Conservation (phyloP, 371 early-diverging fungal species). For the Dentiscutata heterogama region DNA sequence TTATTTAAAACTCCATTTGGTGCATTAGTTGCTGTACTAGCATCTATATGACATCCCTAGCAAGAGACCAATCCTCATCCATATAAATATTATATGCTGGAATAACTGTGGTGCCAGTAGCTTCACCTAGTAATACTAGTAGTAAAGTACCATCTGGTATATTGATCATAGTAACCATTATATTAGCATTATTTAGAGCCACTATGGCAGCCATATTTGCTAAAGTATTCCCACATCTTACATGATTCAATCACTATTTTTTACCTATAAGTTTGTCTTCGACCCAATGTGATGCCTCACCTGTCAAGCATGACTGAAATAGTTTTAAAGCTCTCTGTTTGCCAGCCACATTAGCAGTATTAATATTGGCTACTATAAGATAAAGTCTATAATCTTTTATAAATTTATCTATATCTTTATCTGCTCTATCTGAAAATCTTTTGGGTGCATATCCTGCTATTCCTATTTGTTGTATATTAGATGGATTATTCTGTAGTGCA, state of each 20-base stretch:
- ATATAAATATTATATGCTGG: not conserved
- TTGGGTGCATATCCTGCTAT: not conserved
- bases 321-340: slow-evolving; percentile 7
- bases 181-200: not conserved
- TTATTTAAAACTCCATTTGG: slow-evolving; percentile 13
- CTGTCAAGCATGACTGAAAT: not conserved
- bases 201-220: not conserved
- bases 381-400: too few species aligned
- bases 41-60: not conserved
- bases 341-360: not conserved
- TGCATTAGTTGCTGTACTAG: not conserved
- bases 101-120: too few species aligned
- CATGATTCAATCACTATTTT: too few species aligned
- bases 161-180: not conserved
- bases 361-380: too few species aligned
- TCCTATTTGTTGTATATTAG: too few species aligned
- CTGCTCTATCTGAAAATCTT: not conserved
- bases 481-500: not conserved
- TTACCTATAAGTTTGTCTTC: too few species aligned
- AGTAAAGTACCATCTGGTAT: not conserved
- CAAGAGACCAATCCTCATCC: slow-evolving; percentile 6
- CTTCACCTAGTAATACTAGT: not conserved
- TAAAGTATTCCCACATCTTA: not conserved
- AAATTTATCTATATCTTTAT: not conserved
- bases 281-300: not conserved